Evolutionary conservation across 1,284 basidiomycete genomes (phyloP), one percentile per base, ranked within the genome.

Genomic region (Puccinia hordei): DNA sequence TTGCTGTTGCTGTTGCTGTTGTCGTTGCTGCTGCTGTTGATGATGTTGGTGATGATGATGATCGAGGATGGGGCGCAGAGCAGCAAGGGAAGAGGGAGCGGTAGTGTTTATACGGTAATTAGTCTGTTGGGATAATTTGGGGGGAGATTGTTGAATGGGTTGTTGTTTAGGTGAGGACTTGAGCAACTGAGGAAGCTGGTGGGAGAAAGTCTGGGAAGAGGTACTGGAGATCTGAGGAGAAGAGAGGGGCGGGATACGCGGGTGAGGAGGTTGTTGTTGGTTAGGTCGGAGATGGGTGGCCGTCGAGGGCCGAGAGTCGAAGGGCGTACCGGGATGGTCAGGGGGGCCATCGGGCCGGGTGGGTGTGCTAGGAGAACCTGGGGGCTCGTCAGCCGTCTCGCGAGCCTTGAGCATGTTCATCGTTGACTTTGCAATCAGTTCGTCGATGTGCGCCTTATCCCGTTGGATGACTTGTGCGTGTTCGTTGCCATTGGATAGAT

Each of bases 401-500:
- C 66, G 38, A 2, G 72, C 72, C 30, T 65, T 61, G 5, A 77
- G 49, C 65, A 68, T 77, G 27, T 68, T 77, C 51, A 77, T 49
- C 30, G 75, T 77, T 4, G 63, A 68, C 46, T 51, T 30, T 1
- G 63, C 75, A n/a, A 77, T 77, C 35, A 77, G 41, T n/a, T 49
- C 75, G 35, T 77, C 75, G 46, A 77, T 69, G 66, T 66, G 59
- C 2, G 66, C 44, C 27, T 66, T 53, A 10, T 68, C 65, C 51
- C 65, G 46, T n/a, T 77, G 63, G 35, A 77, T 63, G 30, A 51
- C 30, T 35, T 49, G 35, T 3, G 75, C 41, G n/a, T 77, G 75
- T 57, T 77, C 75, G 33, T 61, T 63, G 27, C 75, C 75, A 24
- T 77, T 66, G 12, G 75, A 68, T 4, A 77, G 65, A 68, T 77